These are phyloP conservation scores for Seiridium cupressi DNA, from an alignment of 2,329 filamentous ascomycete species.

Conservation along the genomic window DNA sequence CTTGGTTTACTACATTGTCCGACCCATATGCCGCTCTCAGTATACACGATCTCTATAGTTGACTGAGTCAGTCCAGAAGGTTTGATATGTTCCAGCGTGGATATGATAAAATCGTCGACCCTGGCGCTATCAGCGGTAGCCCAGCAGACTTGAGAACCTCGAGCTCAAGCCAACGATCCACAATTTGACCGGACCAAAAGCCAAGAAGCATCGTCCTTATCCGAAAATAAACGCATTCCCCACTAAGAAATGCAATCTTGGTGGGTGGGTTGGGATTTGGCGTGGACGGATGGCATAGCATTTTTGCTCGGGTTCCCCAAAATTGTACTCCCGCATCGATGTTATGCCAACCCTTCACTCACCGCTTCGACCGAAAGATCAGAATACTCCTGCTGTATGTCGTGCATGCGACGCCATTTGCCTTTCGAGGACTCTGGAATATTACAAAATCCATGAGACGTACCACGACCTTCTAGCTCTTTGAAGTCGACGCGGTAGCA, in stretches of 20 bases:
- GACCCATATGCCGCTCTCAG: too few species aligned
- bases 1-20: background rate
- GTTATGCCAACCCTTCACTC: background rate
- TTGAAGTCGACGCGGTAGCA: background rate
- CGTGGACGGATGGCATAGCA: background rate
- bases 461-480: too few species aligned
- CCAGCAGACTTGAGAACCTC: background rate
- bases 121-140: background rate
- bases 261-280: background rate
- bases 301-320: conserved; percentile 3
- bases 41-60: too few species aligned
- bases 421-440: too few species aligned
- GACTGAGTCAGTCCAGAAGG: too few species aligned
- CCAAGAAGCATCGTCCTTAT: background rate
- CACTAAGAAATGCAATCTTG: background rate
- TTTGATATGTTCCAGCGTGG: background rate
- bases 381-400: background rate
- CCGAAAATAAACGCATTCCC: conserved; percentile 1
- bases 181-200: background rate
- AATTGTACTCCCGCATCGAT: background rate
- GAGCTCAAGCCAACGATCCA: background rate
- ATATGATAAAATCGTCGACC: background rate
- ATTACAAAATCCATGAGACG: too few species aligned
- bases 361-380: background rate
- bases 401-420: background rate